Evolutionary conservation across 345 rosid species (phyloP).

Genomic region (Salix caprea): DNA sequence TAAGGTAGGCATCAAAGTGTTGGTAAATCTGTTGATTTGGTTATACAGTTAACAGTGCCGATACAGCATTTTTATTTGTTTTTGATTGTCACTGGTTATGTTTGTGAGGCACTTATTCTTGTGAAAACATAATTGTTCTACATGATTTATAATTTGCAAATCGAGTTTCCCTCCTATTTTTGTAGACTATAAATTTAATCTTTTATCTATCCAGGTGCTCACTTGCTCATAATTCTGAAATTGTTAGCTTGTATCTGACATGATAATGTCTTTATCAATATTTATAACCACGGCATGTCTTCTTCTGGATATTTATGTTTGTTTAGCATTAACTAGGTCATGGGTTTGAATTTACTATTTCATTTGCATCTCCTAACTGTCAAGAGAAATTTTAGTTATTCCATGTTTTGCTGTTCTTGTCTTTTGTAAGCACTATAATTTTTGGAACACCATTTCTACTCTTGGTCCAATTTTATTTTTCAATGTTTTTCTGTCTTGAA

Average conservation of each 20-base stretch:
- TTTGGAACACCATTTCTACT: neutral
- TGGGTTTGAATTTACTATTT: neutral
- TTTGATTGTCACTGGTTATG: neutral
- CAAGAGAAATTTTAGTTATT: neutral
- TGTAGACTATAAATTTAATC: neutral
- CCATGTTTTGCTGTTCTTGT: neutral
- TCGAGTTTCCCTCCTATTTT: neutral
- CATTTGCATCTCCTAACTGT: neutral
- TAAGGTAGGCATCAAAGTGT: slow-evolving; percentile 25
- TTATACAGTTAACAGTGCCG: neutral
- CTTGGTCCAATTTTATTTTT: slow-evolving; percentile 5
- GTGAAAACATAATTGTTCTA: neutral
- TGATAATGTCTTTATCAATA: neutral
- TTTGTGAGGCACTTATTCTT: neutral
- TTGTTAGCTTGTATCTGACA: neutral
- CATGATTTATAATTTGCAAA: neutral
- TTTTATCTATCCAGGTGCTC: neutral
- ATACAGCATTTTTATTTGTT: neutral
- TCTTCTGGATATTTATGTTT: neutral
- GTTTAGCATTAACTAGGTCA: neutral
- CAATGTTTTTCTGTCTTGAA: slow-evolving; percentile 9
- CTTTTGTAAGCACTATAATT: neutral
- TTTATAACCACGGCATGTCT: neutral
- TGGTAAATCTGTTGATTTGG: neutral
- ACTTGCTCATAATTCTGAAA: neutral